A percentile compares a stretch with the other conserved stretches of the same genome.
phyloP scores from a whole-genome alignment of 1,284 basidiomycete genomes.

The Leccinum subfulvum region DNA sequence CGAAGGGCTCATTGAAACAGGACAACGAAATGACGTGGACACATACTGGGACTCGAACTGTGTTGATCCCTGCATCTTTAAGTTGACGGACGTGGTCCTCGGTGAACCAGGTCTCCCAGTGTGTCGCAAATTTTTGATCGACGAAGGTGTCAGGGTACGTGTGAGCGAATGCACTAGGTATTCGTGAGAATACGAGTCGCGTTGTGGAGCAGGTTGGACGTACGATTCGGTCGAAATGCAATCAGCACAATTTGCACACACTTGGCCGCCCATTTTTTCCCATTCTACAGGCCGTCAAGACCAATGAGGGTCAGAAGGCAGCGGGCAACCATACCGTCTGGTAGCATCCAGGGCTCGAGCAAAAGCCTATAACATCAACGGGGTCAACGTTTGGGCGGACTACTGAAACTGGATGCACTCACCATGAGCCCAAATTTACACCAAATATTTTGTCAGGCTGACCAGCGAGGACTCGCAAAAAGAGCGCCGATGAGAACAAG shows the following conservation, averaged over 20 bases:
- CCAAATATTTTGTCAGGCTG: conserved; percentile 46
- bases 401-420: conserved; percentile 7
- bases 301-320: background rate
- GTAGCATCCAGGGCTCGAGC: conserved; percentile 61
- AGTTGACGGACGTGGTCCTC: conserved; percentile 58
- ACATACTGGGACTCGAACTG: conserved; percentile 70
- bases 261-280: conserved; percentile 50
- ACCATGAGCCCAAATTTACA: conserved; percentile 53
- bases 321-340: conserved; percentile 34
- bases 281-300: conserved; percentile 37
- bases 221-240: conserved; percentile 51
- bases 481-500: conserved; percentile 18
- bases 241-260: conserved; percentile 38
- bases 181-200: conserved; percentile 1
- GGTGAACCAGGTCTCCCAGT: conserved; percentile 77
- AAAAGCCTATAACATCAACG: conserved; percentile 39
- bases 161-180: conserved; percentile 50
- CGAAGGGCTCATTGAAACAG: background rate
- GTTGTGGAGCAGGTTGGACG: conserved; percentile 6
- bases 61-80: conserved; percentile 58
- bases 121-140: conserved; percentile 56
- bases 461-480: conserved; percentile 17
- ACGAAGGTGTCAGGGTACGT: conserved; percentile 54
- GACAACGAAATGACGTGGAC: background rate
- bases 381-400: background rate